Conservation (phyloP, 257 asterid genomes). For the Plantago ovata region DNA sequence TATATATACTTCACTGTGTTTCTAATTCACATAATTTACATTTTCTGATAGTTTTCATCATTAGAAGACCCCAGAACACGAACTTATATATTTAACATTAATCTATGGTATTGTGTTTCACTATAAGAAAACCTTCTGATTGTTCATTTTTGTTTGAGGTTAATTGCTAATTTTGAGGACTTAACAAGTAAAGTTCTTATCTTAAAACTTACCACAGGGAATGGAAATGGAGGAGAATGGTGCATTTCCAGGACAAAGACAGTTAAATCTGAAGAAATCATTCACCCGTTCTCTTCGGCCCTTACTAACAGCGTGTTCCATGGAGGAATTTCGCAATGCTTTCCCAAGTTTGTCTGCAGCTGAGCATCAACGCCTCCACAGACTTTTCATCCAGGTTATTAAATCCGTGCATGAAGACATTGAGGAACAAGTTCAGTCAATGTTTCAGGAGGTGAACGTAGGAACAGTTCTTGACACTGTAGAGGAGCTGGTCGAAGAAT, state of each 20-base stretch:
- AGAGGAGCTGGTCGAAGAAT: constrained; percentile 81
- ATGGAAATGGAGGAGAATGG: constrained; percentile 37
- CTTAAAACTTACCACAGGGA: too few species aligned
- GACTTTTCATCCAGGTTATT: constrained; percentile 46
- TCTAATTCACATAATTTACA: too few species aligned
- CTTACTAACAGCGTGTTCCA: constrained; percentile 46
- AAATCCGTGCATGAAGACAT: constrained; percentile 49
- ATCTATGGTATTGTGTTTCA: too few species aligned
- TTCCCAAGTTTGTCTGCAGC: constrained; percentile 36
- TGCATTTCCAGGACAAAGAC: constrained; percentile 45
- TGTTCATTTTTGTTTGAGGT: too few species aligned
- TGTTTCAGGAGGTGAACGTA: too few species aligned
- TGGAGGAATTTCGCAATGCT: constrained; percentile 42
- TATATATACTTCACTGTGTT: too few species aligned
- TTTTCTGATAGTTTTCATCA: too few species aligned
- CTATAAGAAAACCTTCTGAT: too few species aligned
- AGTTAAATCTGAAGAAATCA: constrained; percentile 42
- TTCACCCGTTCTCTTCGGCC: constrained; percentile 39
- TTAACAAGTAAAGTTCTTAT: too few species aligned
- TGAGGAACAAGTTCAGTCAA: constrained; percentile 56
- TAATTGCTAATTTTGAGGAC: too few species aligned
- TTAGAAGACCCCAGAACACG: too few species aligned
- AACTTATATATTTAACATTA: too few species aligned
- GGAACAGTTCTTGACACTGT: constrained; percentile 56
- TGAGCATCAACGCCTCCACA: constrained; percentile 43